Conservation (phyloP, 73 alveolate species). For the Paramecium sexaurelia region DNA sequence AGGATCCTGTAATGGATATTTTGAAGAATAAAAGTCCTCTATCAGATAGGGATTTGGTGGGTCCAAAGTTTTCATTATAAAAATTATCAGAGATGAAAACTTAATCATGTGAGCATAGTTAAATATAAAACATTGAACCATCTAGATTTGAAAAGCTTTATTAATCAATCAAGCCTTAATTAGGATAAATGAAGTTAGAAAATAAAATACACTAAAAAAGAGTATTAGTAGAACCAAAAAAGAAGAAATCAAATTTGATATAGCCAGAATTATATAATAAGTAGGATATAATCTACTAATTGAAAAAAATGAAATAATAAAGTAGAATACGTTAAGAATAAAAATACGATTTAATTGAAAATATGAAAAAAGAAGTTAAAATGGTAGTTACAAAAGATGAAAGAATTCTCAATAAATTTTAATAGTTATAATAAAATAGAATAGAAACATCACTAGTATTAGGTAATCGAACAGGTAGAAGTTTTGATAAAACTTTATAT, state of each 20-base stretch:
- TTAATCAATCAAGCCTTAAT: background rate
- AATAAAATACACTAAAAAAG: background rate
- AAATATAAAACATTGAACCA: background rate
- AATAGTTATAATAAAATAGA: background rate
- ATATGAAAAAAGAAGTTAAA: background rate
- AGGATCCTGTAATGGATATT: background rate
- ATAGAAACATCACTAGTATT: background rate
- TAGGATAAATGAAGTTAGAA: background rate
- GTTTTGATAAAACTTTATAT: background rate
- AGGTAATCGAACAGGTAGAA: constrained; percentile 25
- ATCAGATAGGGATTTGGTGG: background rate
- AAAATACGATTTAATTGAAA: constrained; percentile 8
- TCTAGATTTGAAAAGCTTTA: background rate
- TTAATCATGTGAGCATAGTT: background rate
- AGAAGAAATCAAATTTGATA: background rate
- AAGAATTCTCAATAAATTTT: background rate
- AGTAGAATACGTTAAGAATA: constrained; percentile 14
- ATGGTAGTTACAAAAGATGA: background rate
- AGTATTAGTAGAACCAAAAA: background rate
- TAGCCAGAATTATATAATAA: background rate
- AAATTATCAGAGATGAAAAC: constrained; percentile 12
- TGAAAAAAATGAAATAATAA: background rate
- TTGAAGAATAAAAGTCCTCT: background rate
- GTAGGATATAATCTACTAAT: background rate
- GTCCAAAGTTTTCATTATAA: background rate